Base-by-base conservation (phyloP, 2,329 filamentous ascomycete species). In the Xylariales sp. region DNA sequence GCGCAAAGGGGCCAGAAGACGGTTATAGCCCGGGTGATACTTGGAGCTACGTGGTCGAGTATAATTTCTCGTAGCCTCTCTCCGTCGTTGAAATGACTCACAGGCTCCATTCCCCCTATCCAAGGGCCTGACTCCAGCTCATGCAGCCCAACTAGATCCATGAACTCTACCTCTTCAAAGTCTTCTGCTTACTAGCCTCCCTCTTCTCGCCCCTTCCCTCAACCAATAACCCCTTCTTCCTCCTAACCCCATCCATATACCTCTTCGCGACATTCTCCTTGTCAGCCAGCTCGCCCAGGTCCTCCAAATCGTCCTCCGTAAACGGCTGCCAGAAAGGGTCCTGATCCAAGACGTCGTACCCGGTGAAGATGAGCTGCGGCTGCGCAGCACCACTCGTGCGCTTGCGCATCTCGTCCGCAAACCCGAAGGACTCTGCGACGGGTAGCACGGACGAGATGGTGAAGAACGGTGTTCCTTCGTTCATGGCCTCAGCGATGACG, bases 291-390 rank as follows among this genome's bases (percentile, higher is more conserved):
- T 97, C 91, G 19, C 93, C 93, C 46, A 98, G 68, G 70, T 98
- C 93, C 72, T 98, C 93, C 38, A 98, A 66, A 58, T 98, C 88
- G 61, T 97, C 93, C 59, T 97, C 93, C 0, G 91, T 97, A 50
- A 88, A 89, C 1, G 93, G 93, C 34, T 95, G 89, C 93, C 93
- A 98, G 69, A 94, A 95, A 0, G 93, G 93, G 69, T 98, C 93
- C 65, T 96, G 85, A 60, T 97, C 89, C 2, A 97, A 72, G 52
- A 95, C 78, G 63, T 96, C 88, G 58, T 90, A 98, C 1, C 93
- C 93, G 6, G 87, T 80, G 60, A 97, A 98, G 46, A 95, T 84
- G 27, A 98, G 74, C 71, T 97, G 93, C 37, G 93, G 93, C 55
- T 88, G 86, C 1, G 93, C 93, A 3, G 86, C 88, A 3, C 93